These are phyloP conservation scores for Diddensiella transvaalensis DNA, from an alignment of 805 yeast species.

Conservation along the genomic window DNA sequence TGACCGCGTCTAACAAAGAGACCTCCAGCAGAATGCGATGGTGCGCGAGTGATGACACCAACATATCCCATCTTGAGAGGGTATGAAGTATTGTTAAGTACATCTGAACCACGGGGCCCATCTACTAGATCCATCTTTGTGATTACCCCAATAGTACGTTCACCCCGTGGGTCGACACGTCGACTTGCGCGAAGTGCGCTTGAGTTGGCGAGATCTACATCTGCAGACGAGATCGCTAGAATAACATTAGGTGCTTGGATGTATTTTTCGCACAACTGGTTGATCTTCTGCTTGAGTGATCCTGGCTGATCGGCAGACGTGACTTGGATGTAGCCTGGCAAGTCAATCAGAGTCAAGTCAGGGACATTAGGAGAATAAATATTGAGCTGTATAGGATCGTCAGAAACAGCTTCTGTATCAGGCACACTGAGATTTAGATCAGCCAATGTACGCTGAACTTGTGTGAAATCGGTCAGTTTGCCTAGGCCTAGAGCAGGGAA, in stretches of 20 bases:
- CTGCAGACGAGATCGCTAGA: constrained; percentile 94
- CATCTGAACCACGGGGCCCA: constrained; percentile 63
- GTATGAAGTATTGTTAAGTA: constrained; percentile 73
- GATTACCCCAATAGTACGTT: constrained; percentile 92
- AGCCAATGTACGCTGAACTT: constrained; percentile 79
- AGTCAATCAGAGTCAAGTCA: constrained; percentile 87
- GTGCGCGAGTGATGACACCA: constrained; percentile 90
- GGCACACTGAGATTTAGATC: constrained; percentile 95
- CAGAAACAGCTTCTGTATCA: constrained; percentile 75
- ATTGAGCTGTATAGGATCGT: constrained; percentile 89
- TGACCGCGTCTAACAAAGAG: constrained; percentile 47
- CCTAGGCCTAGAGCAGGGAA: constrained; percentile 85
- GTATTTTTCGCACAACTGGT: constrained; percentile 77
- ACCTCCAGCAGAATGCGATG: constrained; percentile 35
- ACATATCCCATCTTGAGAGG: constrained; percentile 96
- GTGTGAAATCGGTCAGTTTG: constrained; percentile 80
- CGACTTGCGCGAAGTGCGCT: constrained; percentile 90
- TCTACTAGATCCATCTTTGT: constrained; percentile 91
- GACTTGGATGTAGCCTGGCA: constrained; percentile 96
- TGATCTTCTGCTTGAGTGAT: constrained; percentile 73
- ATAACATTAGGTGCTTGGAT: constrained; percentile 90
- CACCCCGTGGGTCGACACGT: constrained; percentile 87
- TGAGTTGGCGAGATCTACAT: constrained; percentile 95
- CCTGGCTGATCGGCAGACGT: constrained; percentile 96
- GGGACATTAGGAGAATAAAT: constrained; percentile 89